phyloP scores from a whole-genome alignment of 2,329 filamentous ascomycete genomes.

The Sphaceloma murrayae region DNA sequence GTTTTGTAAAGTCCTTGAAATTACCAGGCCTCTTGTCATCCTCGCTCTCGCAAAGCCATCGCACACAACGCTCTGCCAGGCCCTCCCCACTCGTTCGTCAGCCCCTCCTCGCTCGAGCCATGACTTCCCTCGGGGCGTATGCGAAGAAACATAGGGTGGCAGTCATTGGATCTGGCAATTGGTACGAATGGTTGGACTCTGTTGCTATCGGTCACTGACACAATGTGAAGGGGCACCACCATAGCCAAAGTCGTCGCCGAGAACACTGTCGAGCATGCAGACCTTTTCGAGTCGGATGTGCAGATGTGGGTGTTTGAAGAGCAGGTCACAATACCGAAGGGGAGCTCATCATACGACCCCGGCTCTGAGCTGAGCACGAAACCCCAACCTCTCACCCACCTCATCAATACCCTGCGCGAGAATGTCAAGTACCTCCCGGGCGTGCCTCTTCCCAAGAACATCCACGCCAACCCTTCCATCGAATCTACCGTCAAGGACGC shows the following conservation, averaged over 20 bases:
- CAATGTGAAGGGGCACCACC: slow-evolving; percentile 68
- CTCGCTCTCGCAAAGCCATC: too few relatives aligned
- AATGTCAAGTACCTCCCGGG: slow-evolving; percentile 97
- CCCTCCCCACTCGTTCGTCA: slow-evolving; percentile 3
- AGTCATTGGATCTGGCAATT: slow-evolving; percentile 92
- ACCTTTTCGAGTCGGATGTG: slow-evolving; percentile 78
- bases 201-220: slow-evolving; percentile 13
- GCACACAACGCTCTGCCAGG: too few relatives aligned
- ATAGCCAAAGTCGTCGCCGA: slow-evolving; percentile 96
- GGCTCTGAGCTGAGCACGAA: slow-evolving; percentile 48
- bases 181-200: slow-evolving; percentile 44
- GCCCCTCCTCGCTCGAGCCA: slow-evolving; percentile 22
- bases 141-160: slow-evolving; percentile 83
- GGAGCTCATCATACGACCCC: slow-evolving; percentile 63
- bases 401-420: slow-evolving; percentile 91
- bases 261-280: slow-evolving; percentile 67
- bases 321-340: slow-evolving; percentile 62
- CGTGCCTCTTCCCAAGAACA: slow-evolving; percentile 70
- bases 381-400: slow-evolving; percentile 74
- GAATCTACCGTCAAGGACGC: slow-evolving; percentile 71
- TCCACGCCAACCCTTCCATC: slow-evolving; percentile 74
- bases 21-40: too few relatives aligned
- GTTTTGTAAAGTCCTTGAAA: background rate
- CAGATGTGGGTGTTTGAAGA: slow-evolving; percentile 99
- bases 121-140: slow-evolving; percentile 43